These are phyloP conservation scores for Lactarius hengduanensis DNA, from an alignment of 768 basidiomycete species.

Conservation along the genomic window DNA sequence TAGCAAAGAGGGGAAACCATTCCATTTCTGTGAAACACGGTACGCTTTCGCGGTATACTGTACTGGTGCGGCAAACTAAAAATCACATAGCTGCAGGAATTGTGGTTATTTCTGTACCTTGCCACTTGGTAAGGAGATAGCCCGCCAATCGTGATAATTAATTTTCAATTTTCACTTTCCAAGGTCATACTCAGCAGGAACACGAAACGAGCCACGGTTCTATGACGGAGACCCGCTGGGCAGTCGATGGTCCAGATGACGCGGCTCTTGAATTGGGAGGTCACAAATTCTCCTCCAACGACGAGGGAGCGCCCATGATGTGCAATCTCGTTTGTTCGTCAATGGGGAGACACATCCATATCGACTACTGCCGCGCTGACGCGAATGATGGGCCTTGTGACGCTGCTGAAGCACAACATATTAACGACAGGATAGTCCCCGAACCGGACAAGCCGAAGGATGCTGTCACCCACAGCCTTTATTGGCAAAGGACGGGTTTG, in stretches of 20 bases:
- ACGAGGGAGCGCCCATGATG: conserved; percentile 63
- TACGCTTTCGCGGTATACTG: conserved; percentile 29
- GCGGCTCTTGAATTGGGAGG: conserved; percentile 53
- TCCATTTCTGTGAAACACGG: conserved; percentile 57
- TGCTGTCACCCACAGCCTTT: conserved; percentile 51
- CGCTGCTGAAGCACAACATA: conserved; percentile 47
- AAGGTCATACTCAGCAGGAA: conserved; percentile 58
- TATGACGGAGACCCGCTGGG: conserved; percentile 59
- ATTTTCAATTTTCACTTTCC: neutral
- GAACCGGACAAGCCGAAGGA: conserved; percentile 51
- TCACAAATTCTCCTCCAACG: conserved; percentile 50
- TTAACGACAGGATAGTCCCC: conserved; percentile 43
- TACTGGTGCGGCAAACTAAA: neutral
- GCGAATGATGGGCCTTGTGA: conserved; percentile 40
- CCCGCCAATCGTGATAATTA: neutral
- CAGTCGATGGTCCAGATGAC: conserved; percentile 53
- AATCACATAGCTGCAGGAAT: conserved; percentile 45
- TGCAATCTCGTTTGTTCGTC: conserved; percentile 55
- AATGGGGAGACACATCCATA: conserved; percentile 58
- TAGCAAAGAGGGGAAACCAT: conserved; percentile 40
- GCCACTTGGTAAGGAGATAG: conserved; percentile 44
- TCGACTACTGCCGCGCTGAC: conserved; percentile 52
- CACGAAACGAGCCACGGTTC: conserved; percentile 66
- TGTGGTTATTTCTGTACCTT: conserved; percentile 61
- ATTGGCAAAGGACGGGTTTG: conserved; percentile 58